Percentiles rank a stretch among this genome's conserved stretches.
These are phyloP conservation scores for Penicillium glabrum DNA, from an alignment of 2,329 filamentous ascomycete genomes.

Conservation along the genomic window DNA sequence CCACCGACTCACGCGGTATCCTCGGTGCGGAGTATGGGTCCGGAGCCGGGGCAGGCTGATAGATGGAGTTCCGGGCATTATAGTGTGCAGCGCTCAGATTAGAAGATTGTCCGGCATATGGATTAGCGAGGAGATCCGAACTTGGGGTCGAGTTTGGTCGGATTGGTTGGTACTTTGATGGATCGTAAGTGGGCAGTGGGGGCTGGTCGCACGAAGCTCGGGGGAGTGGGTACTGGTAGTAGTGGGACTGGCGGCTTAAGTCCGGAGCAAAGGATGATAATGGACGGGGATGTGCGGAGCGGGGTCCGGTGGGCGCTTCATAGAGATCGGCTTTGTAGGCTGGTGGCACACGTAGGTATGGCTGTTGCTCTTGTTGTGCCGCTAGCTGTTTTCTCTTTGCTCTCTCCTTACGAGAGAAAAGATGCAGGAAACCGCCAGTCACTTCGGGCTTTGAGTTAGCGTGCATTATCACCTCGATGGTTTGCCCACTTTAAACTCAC, in stretches of 20 bases:
- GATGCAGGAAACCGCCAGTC: conserved; percentile 16
- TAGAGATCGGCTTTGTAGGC: conserved; percentile 16
- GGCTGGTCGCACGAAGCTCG: conserved; percentile 25
- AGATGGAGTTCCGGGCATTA: conserved; percentile 16
- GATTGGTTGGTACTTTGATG: conserved; percentile 31
- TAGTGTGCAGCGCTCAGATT: conserved; percentile 21
- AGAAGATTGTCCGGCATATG: conserved; percentile 15
- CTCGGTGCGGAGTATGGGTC: neutral
- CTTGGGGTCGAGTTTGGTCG: conserved; percentile 13
- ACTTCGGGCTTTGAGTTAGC: conserved; percentile 13
- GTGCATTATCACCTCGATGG: conserved; percentile 7
- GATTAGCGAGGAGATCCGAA: conserved; percentile 5
- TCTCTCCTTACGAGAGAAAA: conserved; percentile 26
- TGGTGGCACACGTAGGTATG: conserved; percentile 13
- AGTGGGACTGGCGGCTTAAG: conserved; percentile 3
- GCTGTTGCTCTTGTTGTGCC: conserved; percentile 1
- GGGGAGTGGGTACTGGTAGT: conserved; percentile 5
- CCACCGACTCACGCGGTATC: conserved; percentile 3
- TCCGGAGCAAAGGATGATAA: conserved; percentile 27
- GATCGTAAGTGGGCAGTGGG: conserved; percentile 35
- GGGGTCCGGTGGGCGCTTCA: conserved; percentile 7
- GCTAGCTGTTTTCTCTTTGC: conserved; percentile 20
- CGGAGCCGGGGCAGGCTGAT: conserved; percentile 9
- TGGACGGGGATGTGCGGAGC: conserved; percentile 21
- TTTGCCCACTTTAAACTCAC: conserved; percentile 6